phyloP scores from a whole-genome alignment of 345 rosid genomes.

The Anastatica hierochuntica region DNA sequence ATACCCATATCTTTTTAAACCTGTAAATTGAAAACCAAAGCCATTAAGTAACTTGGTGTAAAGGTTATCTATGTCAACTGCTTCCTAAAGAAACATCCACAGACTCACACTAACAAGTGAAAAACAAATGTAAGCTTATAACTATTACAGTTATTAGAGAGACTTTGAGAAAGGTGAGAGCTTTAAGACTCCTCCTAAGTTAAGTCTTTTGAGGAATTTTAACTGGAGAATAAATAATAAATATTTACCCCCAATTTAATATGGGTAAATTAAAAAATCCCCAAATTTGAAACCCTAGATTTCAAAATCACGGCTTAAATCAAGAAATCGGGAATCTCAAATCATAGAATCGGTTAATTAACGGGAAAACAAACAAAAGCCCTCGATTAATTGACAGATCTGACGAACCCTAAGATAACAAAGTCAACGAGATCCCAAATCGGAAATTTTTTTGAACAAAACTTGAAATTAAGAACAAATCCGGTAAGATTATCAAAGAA shows the following conservation, averaged over 20 bases:
- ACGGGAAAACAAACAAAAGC: background rate
- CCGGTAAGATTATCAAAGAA: background rate
- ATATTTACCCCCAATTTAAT: slow-evolving; percentile 17
- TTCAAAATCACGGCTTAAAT: slow-evolving; percentile 3
- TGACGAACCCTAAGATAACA: slow-evolving; percentile 15
- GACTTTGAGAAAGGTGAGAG: too few species aligned
- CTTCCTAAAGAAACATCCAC: too few species aligned
- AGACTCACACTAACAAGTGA: too few species aligned
- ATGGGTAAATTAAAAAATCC: slow-evolving; percentile 12
- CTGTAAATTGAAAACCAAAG: slow-evolving; percentile 7
- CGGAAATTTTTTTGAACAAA: background rate
- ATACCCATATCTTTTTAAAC: slow-evolving; percentile 27
- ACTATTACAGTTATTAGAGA: too few species aligned
- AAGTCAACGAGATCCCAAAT: background rate
- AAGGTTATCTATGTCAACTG: background rate
- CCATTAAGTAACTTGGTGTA: slow-evolving; percentile 8
- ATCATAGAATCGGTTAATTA: background rate
- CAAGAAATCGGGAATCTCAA: slow-evolving; percentile 9
- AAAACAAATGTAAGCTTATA: too few species aligned
- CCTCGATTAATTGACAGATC: slow-evolving; percentile 18
- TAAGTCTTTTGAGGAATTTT: background rate
- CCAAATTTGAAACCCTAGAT: slow-evolving; percentile 39
- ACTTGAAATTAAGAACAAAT: slow-evolving; percentile 11
- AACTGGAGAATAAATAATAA: background rate
- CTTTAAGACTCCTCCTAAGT: too few species aligned